A percentile compares a stretch with the other conserved stretches of the same genome.
phyloP scores from a whole-genome alignment of 441 rosid genomes.

The Arabidopsis lyrata region DNA sequence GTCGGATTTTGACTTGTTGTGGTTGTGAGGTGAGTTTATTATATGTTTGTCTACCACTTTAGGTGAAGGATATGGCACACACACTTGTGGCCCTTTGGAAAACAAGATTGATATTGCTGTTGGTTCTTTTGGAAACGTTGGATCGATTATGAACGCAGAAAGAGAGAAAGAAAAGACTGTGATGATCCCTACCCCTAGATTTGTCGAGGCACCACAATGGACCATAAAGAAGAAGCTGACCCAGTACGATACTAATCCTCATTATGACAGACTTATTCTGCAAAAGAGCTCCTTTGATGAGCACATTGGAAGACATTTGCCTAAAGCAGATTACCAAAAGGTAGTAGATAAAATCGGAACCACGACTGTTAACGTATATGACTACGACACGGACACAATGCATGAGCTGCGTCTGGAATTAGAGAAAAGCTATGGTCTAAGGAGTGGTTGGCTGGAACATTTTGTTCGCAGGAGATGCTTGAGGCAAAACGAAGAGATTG shows the following conservation, averaged over 20 bases:
- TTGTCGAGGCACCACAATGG: neutral
- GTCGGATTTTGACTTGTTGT: too few species aligned
- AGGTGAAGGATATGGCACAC: neutral
- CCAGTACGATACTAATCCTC: too few species aligned
- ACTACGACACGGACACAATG: neutral
- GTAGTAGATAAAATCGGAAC: too few species aligned
- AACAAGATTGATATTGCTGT: too few species aligned
- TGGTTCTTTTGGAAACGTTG: neutral
- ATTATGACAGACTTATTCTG: too few species aligned
- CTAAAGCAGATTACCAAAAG: too few species aligned
- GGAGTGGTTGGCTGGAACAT: neutral
- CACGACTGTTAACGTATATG: neutral
- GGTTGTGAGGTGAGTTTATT: too few species aligned
- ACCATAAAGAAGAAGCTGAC: too few species aligned
- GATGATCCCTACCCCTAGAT: neutral
- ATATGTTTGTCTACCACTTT: too few species aligned
- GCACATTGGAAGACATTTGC: too few species aligned
- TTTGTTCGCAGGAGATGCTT: conserved; percentile 1
- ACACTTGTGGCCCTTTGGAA: too few species aligned
- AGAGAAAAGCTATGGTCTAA: neutral
- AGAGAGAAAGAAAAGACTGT: neutral
- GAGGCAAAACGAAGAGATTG: neutral
- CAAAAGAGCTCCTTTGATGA: too few species aligned
- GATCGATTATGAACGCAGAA: neutral
- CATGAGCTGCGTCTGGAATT: neutral